phyloP scores from a whole-genome alignment of 768 basidiomycete species.

The Lentinula lateritia region DNA sequence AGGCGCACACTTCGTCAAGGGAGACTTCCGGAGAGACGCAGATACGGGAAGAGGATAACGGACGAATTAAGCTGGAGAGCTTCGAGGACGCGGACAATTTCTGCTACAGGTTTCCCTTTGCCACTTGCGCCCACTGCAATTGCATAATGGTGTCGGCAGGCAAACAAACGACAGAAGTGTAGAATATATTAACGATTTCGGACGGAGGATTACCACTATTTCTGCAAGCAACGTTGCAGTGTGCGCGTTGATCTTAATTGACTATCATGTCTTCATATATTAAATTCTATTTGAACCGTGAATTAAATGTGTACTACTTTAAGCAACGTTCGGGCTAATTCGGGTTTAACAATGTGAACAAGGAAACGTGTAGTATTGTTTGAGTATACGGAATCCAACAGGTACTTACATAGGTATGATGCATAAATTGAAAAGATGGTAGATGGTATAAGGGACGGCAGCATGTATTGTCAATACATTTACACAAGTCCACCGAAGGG shows the following conservation, averaged over 20 bases:
- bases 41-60: background rate
- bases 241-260: background rate
- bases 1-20: background rate
- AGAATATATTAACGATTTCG: background rate
- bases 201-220: background rate
- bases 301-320: too few species aligned
- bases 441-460: background rate
- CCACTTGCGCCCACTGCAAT: background rate
- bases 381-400: too few species aligned
- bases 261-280: background rate
- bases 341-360: too few species aligned
- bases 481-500: too few species aligned
- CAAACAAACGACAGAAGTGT: background rate
- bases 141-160: background rate
- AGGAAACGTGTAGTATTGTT: too few species aligned
- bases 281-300: too few species aligned
- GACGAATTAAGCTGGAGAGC: conserved; percentile 4
- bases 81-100: background rate
- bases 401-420: too few species aligned
- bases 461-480: too few species aligned
- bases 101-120: background rate
- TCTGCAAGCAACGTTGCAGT: conserved; percentile 3
- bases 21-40: background rate
- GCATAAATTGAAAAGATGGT: too few species aligned
- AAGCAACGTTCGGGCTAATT: too few species aligned